Base-by-base conservation (phyloP, 2,329 filamentous ascomycete species). In the Colletotrichum musicola region DNA sequence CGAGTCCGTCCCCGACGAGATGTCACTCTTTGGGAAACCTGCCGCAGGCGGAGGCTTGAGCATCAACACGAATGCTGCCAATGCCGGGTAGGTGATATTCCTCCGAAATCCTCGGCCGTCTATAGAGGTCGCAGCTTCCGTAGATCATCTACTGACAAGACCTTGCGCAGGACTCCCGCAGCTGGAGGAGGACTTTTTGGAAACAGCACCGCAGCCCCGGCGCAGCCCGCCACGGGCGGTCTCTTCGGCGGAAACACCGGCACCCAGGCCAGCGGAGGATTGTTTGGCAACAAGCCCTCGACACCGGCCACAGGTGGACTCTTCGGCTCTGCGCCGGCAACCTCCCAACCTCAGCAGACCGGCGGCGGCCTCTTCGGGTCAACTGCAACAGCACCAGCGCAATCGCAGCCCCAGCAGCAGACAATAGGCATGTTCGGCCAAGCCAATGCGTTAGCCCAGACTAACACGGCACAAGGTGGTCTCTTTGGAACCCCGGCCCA, bases 51-150 rank as follows among this genome's bases (percentile, higher is more conserved):
- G 83, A 71, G 87, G 86, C 75, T 83, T 90, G 72, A 89, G 85
- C 75, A 90, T 90, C 79, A 91, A 90, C 79, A 90, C 88, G 18
- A 85, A 84, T 71, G 82, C 86, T 66, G 88, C 88, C 71, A 90
- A 89, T 77, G 78, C 84, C 70, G 85, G 86, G 85, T 87, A 74
- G 77, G 84, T 81, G 51, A 16, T 20, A 16, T 13, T 16, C 13
- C 16, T 16, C 68, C 46, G 51, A 53, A 47, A 59, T 47, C 12
- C 13, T 40, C n/a, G 42, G 50, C 50, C 27, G 54, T 3, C 25
- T 35, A 27, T 54, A 6, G 51, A 12, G 25, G 20, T 12, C 14
- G 6, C 12, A 22, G 40, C 40, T 42, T n/a, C 13, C 9, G 18
- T 49, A 4, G 6, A 10, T 12, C 16, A 14, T 42, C 14, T 47